These are phyloP conservation scores for Patellifolia procumbens DNA, from an alignment of 179 eudicot genomes.

Conservation along the genomic window DNA sequence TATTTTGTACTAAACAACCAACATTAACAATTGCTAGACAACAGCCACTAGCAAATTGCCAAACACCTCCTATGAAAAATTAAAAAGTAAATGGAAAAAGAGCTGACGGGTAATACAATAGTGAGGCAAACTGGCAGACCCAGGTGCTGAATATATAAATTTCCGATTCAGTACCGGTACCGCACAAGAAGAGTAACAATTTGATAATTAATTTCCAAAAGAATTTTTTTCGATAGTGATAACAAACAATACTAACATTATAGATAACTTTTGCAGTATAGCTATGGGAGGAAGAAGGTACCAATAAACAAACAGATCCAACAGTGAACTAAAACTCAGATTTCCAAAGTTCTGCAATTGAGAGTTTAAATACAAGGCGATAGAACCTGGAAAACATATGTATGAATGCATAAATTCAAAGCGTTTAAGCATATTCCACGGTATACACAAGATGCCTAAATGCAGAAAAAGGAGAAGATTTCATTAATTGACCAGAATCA, in stretches of 20 bases:
- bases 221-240: no score
- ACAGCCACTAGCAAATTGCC: no score
- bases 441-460: background rate
- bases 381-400: background rate
- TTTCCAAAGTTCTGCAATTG: no score
- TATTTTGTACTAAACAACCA: no score
- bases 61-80: no score
- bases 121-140: background rate
- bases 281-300: background rate
- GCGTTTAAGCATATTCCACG: constrained; percentile 11
- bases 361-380: background rate
- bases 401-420: background rate
- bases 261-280: background rate
- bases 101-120: background rate
- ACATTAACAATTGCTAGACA: no score
- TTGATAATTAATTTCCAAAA: background rate
- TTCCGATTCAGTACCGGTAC: background rate
- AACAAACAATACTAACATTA: background rate
- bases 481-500: background rate
- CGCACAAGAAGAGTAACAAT: background rate
- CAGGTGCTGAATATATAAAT: background rate
- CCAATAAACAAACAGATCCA: background rate
- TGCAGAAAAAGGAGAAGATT: background rate
- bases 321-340: no score
- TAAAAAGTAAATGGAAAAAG: background rate